These are phyloP conservation scores for Backusella sp. DNA, from an alignment of 192 early-diverging fungal genomes.

Conservation along the genomic window DNA sequence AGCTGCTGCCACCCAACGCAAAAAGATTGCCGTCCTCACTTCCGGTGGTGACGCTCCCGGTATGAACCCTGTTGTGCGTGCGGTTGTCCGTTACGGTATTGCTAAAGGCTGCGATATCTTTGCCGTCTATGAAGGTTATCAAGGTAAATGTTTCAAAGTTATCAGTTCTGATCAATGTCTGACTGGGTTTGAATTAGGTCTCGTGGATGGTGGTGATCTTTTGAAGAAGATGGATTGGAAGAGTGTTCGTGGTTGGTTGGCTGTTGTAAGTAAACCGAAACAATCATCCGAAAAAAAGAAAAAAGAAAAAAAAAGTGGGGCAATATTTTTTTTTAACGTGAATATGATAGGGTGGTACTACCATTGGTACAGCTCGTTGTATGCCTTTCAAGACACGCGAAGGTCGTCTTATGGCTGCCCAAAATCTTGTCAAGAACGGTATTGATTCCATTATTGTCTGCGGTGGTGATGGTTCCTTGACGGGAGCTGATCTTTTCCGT, in stretches of 20 bases:
- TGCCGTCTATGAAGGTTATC: constrained; percentile 94
- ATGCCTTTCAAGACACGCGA: constrained; percentile 78
- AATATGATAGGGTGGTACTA: constrained; percentile 75
- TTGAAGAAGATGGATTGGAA: constrained; percentile 85
- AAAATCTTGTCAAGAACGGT: constrained; percentile 85
- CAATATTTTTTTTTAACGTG: constrained; percentile 3
- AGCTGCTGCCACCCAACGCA: constrained; percentile 29
- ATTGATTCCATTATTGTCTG: constrained; percentile 95
- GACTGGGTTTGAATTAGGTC: constrained; percentile 47
- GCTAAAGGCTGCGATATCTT: constrained; percentile 80
- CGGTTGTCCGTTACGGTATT: constrained; percentile 86
- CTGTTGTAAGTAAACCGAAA: constrained; percentile 46
- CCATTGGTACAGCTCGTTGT: constrained; percentile 94
- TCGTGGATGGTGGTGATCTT: constrained; percentile 90
- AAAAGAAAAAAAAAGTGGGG: not conserved
- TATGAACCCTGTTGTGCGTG: constrained; percentile 95
- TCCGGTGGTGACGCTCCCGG: constrained; percentile 96
- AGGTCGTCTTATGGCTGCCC: constrained; percentile 80
- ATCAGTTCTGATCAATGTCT: constrained; percentile 3
- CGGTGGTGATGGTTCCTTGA: constrained; percentile 96
- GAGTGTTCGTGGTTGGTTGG: constrained; percentile 86
- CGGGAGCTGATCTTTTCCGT: constrained; percentile 90
- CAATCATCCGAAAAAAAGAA: not conserved
- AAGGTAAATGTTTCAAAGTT: constrained; percentile 50
- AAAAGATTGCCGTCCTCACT: constrained; percentile 92